Evolutionary conservation across 2,329 filamentous ascomycete species (phyloP).

Genomic region (Epichloe elymi): DNA sequence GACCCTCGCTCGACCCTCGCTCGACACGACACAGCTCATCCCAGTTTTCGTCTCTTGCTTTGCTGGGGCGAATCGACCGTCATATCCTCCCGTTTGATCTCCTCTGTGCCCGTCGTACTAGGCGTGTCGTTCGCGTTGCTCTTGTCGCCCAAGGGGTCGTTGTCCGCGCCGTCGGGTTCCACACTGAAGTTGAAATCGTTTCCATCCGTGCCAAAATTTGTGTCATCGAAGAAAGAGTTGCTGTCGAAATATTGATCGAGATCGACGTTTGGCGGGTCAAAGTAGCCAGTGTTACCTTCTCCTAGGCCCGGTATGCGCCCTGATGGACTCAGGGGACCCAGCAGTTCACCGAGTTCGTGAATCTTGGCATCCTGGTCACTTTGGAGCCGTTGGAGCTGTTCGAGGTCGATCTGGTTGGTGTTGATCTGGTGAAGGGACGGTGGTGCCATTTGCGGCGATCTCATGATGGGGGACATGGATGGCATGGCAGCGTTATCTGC

Average conservation of each 20-base stretch:
- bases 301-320: slow-evolving; percentile 63
- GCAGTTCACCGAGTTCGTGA: slow-evolving; percentile 56
- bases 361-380: slow-evolving; percentile 67
- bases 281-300: slow-evolving; percentile 23
- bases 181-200: slow-evolving; percentile 40
- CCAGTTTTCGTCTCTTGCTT: slow-evolving; percentile 26
- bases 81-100: slow-evolving; percentile 33
- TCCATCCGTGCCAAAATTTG: slow-evolving; percentile 28
- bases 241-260: slow-evolving; percentile 39
- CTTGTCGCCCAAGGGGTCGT: not conserved
- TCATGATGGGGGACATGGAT: slow-evolving; percentile 39
- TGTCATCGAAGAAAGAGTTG: slow-evolving; percentile 25
- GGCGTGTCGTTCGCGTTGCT: slow-evolving; percentile 23
- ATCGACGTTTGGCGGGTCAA: slow-evolving; percentile 28
- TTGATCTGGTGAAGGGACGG: slow-evolving; percentile 49
- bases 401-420: slow-evolving; percentile 61
- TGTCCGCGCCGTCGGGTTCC: slow-evolving; percentile 19
- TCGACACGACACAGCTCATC: slow-evolving; percentile 8
- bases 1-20: too few relatives aligned
- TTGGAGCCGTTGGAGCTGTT: slow-evolving; percentile 66
- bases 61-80: slow-evolving; percentile 14
- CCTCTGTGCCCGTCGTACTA: slow-evolving; percentile 36
- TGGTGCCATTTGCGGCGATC: slow-evolving; percentile 15
- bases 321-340: slow-evolving; percentile 69
- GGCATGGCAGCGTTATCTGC: slow-evolving; percentile 15